phyloP scores from a whole-genome alignment of 768 basidiomycete genomes.

The Crassisporium funariophilum region DNA sequence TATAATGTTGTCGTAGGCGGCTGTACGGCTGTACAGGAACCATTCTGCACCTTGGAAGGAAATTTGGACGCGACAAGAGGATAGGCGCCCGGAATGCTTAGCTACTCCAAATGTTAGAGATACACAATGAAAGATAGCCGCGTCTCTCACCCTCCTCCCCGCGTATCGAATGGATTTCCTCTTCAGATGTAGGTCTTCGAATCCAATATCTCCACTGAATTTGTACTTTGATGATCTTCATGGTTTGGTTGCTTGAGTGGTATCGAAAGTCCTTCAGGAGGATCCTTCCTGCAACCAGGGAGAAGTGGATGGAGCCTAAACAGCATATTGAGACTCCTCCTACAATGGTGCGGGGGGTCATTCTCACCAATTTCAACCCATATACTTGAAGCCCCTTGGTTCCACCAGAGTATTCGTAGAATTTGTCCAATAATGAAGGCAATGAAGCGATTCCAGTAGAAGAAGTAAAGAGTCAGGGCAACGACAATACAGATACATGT shows the following conservation, averaged over 20 bases:
- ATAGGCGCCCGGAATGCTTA: conserved; percentile 36
- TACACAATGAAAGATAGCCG: background rate
- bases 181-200: conserved; percentile 73
- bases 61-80: conserved; percentile 80
- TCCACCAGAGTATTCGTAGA: conserved; percentile 79
- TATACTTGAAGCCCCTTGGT: conserved; percentile 68
- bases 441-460: conserved; percentile 90
- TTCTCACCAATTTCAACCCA: conserved; percentile 86
- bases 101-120: conserved; percentile 21
- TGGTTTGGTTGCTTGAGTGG: conserved; percentile 90
- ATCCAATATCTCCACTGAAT: conserved; percentile 96
- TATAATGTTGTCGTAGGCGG: conserved; percentile 86
- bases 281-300: conserved; percentile 83
- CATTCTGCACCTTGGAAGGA: conserved; percentile 87
- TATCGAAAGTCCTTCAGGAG: conserved; percentile 87
- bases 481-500: conserved; percentile 60
- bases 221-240: conserved; percentile 81
- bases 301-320: conserved; percentile 89
- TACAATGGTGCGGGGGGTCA: conserved; percentile 2
- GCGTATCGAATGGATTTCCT: conserved; percentile 55
- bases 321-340: background rate
- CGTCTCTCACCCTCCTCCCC: conserved; percentile 55
- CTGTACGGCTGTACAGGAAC: conserved; percentile 89
- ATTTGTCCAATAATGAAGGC: conserved; percentile 65
- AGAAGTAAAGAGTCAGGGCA: conserved; percentile 71